Percentiles rank a stretch among this genome's conserved stretches.
Conservation (phyloP, 2,329 filamentous ascomycete genomes). For the Phialemonium atrogriseum region DNA sequence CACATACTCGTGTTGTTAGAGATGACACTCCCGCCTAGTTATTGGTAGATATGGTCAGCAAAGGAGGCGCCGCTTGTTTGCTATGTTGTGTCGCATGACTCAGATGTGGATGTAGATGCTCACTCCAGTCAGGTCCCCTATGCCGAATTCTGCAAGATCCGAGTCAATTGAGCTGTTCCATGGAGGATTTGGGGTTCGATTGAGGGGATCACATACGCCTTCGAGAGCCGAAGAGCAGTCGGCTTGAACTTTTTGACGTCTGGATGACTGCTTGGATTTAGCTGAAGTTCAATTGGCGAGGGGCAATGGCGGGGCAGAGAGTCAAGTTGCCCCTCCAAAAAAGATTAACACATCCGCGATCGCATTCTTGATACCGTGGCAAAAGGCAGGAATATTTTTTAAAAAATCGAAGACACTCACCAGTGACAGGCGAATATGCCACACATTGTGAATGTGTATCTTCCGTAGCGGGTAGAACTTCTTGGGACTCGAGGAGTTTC, state of each 20-base stretch:
- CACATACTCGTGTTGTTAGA: conserved; percentile 82
- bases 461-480: conserved; percentile 2
- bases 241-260: conserved; percentile 97
- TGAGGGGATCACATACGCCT: conserved; percentile 60
- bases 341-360: conserved; percentile 5
- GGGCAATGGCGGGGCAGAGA: conserved; percentile 2
- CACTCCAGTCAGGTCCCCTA: conserved; percentile 97
- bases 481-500: conserved; percentile 5
- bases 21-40: conserved; percentile 82
- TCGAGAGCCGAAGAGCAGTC: conserved; percentile 83
- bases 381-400: conserved; percentile 13
- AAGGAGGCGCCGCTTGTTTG: too few relatives aligned
- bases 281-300: conserved; percentile 3
- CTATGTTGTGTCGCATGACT: conserved; percentile 21
- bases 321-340: conserved; percentile 25
- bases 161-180: conserved; percentile 29
- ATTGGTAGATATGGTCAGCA: conserved; percentile 15
- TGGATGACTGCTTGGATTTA: conserved; percentile 55
- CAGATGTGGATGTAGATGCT: conserved; percentile 32
- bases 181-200: conserved; percentile 16
- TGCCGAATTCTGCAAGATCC: conserved; percentile 68
- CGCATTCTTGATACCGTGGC: conserved; percentile 5
- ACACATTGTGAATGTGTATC: conserved; percentile 56
- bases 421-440: conserved; percentile 93
- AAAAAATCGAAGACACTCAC: conserved; percentile 41